phyloP scores from a whole-genome alignment of 139 green algal species.

The Diplosphaera chodatii region DNA sequence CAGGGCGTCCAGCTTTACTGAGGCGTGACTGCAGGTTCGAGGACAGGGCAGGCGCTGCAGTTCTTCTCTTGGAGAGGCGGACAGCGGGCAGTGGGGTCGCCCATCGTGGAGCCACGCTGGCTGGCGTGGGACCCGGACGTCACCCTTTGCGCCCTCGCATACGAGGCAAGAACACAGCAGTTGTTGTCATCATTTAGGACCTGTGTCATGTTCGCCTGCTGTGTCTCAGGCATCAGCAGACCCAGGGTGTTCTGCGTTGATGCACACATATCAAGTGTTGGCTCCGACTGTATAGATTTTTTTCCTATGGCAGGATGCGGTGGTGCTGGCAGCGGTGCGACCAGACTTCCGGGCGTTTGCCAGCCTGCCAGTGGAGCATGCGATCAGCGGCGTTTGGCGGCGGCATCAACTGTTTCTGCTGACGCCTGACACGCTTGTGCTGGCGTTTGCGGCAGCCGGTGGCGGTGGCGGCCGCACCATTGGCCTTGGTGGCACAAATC shows the following conservation, averaged over 20 bases:
- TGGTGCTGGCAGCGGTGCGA: slow-evolving; percentile 30
- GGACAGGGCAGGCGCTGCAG: slow-evolving; percentile 14
- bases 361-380: slow-evolving; percentile 20
- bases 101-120: slow-evolving; percentile 19
- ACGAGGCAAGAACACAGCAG: too few relatives aligned
- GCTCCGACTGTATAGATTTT: too few relatives aligned
- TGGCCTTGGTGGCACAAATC: background rate
- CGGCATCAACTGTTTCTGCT: slow-evolving; percentile 39
- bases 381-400: slow-evolving; percentile 34
- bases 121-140: slow-evolving; percentile 44
- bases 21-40: background rate
- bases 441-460: slow-evolving; percentile 20
- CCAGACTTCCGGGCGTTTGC: slow-evolving; percentile 41
- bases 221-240: too few relatives aligned
- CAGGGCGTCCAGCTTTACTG: too few relatives aligned
- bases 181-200: too few relatives aligned
- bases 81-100: slow-evolving; percentile 2
- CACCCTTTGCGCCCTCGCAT: slow-evolving; percentile 35
- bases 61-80: slow-evolving; percentile 13
- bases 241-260: too few relatives aligned
- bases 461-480: background rate
- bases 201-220: too few relatives aligned
- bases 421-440: slow-evolving; percentile 21
- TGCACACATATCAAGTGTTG: too few relatives aligned
- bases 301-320: slow-evolving; percentile 4